Conservation (phyloP, 805 yeast genomes). For the Pichia californica region DNA sequence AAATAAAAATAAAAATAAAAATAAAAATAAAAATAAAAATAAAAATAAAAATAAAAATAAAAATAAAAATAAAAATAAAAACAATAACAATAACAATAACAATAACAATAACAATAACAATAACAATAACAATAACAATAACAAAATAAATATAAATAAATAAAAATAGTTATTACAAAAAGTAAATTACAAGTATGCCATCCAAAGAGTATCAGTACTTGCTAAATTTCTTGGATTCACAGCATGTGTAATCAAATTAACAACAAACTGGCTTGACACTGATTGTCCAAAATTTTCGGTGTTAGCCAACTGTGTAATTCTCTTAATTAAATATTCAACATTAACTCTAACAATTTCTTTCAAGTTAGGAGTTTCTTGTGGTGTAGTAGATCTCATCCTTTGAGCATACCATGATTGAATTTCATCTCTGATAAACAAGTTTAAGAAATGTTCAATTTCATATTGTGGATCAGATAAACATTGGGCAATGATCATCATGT, state of each 20-base stretch:
- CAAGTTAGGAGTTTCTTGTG: conserved; percentile 68
- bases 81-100: not conserved
- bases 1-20: too few species aligned
- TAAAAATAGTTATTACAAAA: not conserved
- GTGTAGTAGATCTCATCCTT: conserved; percentile 75
- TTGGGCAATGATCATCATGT: conserved; percentile 77
- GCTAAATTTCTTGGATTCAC: conserved; percentile 93
- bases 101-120: conserved; percentile 1
- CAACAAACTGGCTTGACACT: conserved; percentile 80
- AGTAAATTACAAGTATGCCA: conserved; percentile 73
- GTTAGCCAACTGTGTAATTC: conserved; percentile 66
- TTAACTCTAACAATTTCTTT: conserved; percentile 83
- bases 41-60: too few species aligned
- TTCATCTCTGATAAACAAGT: conserved; percentile 95
- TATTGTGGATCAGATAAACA: conserved; percentile 88
- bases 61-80: not conserved
- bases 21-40: too few species aligned
- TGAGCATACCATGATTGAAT: conserved; percentile 91
- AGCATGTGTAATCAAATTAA: conserved; percentile 89
- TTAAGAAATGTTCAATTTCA: conserved; percentile 83
- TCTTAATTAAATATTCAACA: conserved; percentile 76
- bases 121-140: too few species aligned
- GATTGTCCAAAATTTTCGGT: conserved; percentile 51
- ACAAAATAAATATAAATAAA: too few species aligned
- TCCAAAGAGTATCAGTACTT: conserved; percentile 85